Evolutionary conservation across 73 alveolate species (phyloP), one percentile per base, ranked within the genome.

Genomic region (Urostyla sp.): DNA sequence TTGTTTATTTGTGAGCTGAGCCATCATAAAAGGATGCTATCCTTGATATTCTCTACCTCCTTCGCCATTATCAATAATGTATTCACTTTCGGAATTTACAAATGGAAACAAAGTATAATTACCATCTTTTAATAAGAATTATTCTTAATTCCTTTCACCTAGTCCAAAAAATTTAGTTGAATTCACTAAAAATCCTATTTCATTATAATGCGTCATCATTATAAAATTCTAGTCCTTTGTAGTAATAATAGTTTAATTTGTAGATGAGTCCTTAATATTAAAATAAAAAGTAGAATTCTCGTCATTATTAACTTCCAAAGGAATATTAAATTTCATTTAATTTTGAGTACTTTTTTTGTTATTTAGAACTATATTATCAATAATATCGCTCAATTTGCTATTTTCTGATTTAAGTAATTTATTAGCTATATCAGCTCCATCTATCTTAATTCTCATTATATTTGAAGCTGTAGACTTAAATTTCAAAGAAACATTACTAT

Each of bases 91-190:
- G 15, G 1, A 11, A 16, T 40, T 40, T 10, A 16, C 52, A 40
- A 11, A 2, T 6, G 83, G 83, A 49, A 37, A 53, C 32, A 69
- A 7, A 18, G 83, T 69, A 49, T 69, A 48, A 23, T 69, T 69
- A 23, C 83, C 83, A 3, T 18, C 4, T 18, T 69, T 24, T 27
- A 69, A 30, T 1, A 69, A 69, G n/a, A 69, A n/a, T 1, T 44
- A 1, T 4, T 36, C 36, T 20, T 11, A 18, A 44, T 26, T 7
- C 28, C 45, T 45, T 69, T 69, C 83, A 0, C 83, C 72, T 49
- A 45, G 30, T 21, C 83, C 83, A 6, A 69, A n/a, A 20, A 69
- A 13, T 69, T 26, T 23, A 0, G 52, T 13, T 5, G 61, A 20
- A 24, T 48, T 46, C 13, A 49, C 31, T 23, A 13, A 20, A 4